Percentiles rank a stretch among this genome's conserved stretches.
Evolutionary conservation across 2,329 filamentous ascomycete genomes (phyloP).

Genomic region (Byssochlamys sp.): DNA sequence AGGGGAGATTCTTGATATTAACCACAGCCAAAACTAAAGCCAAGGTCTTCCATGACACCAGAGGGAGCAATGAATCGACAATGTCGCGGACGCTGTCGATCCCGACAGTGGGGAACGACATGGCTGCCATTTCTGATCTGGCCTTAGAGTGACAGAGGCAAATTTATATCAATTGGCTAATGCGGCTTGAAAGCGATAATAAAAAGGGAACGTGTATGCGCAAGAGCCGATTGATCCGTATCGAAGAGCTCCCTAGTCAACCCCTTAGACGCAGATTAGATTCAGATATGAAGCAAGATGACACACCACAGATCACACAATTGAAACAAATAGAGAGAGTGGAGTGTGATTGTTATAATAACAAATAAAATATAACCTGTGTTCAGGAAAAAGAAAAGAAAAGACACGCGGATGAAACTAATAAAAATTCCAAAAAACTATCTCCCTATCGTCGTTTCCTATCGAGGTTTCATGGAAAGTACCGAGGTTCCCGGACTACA

Average conservation of each 20-base stretch:
- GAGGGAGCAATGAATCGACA: slow-evolving; percentile 10
- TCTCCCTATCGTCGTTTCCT: too few species aligned
- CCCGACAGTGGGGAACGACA: slow-evolving; percentile 4
- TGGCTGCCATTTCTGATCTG: not conserved
- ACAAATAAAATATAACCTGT: not conserved
- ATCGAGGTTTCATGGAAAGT: not conserved
- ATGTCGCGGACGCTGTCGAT: slow-evolving; percentile 17
- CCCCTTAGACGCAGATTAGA: not conserved
- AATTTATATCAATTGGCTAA: not conserved
- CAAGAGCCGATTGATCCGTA: not conserved
- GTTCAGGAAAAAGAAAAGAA: not conserved
- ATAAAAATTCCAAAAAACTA: too few species aligned
- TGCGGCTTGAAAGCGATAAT: not conserved
- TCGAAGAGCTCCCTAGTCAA: not conserved
- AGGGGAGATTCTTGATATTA: slow-evolving; percentile 30
- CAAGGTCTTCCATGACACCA: slow-evolving; percentile 26
- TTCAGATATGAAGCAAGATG: not conserved
- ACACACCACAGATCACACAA: not conserved
- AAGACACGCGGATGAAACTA: not conserved
- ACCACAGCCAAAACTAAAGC: slow-evolving; percentile 27
- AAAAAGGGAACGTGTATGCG: not conserved
- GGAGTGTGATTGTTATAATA: not conserved
- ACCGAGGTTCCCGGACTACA: not conserved
- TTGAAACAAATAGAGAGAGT: not conserved
- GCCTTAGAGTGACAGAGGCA: not conserved